These are phyloP conservation scores for Sparassis latifolia DNA, from an alignment of 1,284 basidiomycete genomes.

Conservation along the genomic window DNA sequence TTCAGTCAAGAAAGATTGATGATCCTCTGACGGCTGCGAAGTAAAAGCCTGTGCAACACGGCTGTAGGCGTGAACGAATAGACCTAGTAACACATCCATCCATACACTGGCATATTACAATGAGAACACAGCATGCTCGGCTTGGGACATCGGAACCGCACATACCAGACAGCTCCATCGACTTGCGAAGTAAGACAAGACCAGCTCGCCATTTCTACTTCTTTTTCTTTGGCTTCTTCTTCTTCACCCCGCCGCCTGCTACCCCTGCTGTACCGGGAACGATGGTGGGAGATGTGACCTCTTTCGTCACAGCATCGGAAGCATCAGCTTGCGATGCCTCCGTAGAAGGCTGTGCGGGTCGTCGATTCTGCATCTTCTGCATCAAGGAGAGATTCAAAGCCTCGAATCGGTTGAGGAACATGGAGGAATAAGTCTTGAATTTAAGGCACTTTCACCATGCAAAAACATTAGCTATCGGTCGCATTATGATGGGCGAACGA, in stretches of 20 bases:
- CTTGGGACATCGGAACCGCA: no score
- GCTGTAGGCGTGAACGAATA: no score
- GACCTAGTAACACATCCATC: no score
- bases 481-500: constrained; percentile 10
- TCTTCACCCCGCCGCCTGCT: constrained; percentile 33
- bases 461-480: not conserved
- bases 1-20: no score
- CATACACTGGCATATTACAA: no score
- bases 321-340: constrained; percentile 6
- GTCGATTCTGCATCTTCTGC: constrained; percentile 73
- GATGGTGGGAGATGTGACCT: constrained; percentile 16
- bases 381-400: constrained; percentile 78
- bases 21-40: no score
- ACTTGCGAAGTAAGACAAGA: no score
- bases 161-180: no score
- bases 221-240: constrained; percentile 53
- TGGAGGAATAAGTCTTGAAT: constrained; percentile 89
- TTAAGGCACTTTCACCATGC: constrained; percentile 69
- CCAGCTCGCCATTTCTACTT: constrained; percentile 18
- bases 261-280: constrained; percentile 16
- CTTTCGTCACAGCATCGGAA: constrained; percentile 18
- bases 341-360: constrained; percentile 20
- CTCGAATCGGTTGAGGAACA: constrained; percentile 94
- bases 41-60: no score
- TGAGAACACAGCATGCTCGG: no score